Conservation (phyloP, 805 yeast genomes). For the Candida easanensis region DNA sequence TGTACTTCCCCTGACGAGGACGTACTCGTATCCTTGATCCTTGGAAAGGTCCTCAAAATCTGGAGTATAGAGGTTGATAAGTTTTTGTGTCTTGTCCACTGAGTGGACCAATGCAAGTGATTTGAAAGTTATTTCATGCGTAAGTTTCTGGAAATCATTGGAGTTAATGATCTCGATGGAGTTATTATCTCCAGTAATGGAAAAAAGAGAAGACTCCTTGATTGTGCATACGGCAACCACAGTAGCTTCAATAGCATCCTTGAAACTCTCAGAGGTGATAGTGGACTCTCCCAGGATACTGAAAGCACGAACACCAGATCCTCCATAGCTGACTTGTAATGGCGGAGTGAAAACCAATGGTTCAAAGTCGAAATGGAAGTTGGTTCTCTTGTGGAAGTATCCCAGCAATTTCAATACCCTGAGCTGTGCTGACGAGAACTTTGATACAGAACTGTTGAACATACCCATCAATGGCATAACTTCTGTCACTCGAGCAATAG, state of each 20-base stretch:
- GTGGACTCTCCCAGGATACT: conserved; percentile 33
- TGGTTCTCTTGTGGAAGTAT: conserved; percentile 46
- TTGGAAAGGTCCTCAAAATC: conserved; percentile 17
- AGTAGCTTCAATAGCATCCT: conserved; percentile 34
- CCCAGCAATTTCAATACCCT: conserved; percentile 49
- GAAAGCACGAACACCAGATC: conserved; percentile 36
- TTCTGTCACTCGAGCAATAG: conserved; percentile 27
- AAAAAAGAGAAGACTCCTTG: conserved; percentile 13
- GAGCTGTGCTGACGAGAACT: conserved; percentile 49
- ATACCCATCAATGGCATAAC: conserved; percentile 37
- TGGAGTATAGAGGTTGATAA: conserved; percentile 60
- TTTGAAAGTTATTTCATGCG: conserved; percentile 30
- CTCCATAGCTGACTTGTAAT: conserved; percentile 37
- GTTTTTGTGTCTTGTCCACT: conserved; percentile 36
- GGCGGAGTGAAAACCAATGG: conserved; percentile 43
- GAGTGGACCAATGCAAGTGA: conserved; percentile 71
- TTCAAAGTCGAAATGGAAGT: conserved; percentile 35
- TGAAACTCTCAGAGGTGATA: conserved; percentile 33
- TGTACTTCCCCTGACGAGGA: conserved; percentile 60
- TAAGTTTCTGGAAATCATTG: conserved; percentile 12
- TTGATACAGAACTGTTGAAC: conserved; percentile 19
- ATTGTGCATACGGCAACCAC: conserved; percentile 32
- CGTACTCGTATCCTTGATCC: conserved; percentile 23
- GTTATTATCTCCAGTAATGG: conserved; percentile 1
- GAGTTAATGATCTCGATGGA: conserved; percentile 19